Evolutionary conservation across 2,329 filamentous ascomycete genomes (phyloP).

Genomic region (Microsporum ferrugineum): DNA sequence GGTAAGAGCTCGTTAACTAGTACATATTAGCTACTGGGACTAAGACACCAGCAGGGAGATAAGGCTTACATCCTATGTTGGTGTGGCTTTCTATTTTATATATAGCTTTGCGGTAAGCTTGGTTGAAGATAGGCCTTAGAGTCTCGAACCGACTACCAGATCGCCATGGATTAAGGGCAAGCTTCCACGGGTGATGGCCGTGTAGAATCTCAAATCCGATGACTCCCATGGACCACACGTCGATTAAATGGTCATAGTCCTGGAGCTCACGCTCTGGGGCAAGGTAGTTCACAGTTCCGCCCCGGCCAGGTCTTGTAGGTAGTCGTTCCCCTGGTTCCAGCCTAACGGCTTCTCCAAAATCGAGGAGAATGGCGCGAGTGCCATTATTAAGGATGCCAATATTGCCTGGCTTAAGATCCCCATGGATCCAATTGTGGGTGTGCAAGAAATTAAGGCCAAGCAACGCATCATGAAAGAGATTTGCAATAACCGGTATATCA

Average conservation of each 20-base stretch:
- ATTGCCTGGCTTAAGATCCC: conserved; percentile 4
- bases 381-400: not conserved
- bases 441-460: conserved; percentile 1
- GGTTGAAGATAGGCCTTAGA: not conserved
- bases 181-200: not conserved
- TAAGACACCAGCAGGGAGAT: not conserved
- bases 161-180: conserved; percentile 6
- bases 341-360: not conserved
- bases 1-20: not conserved
- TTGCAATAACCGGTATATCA: not conserved
- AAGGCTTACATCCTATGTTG: not conserved
- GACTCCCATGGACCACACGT: conserved; percentile 2
- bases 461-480: not conserved
- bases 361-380: conserved; percentile 1
- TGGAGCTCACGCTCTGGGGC: conserved; percentile 1
- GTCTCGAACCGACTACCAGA: no score
- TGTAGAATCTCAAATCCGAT: not conserved
- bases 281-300: conserved; percentile 1
- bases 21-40: not conserved
- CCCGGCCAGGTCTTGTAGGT: not conserved
- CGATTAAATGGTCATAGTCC: not conserved
- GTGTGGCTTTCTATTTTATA: not conserved
- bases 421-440: conserved; percentile 2
- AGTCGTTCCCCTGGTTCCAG: not conserved
- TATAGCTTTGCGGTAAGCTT: not conserved